phyloP scores from a whole-genome alignment of 75 land plant species.

The Chamaecyparis obtusa region DNA sequence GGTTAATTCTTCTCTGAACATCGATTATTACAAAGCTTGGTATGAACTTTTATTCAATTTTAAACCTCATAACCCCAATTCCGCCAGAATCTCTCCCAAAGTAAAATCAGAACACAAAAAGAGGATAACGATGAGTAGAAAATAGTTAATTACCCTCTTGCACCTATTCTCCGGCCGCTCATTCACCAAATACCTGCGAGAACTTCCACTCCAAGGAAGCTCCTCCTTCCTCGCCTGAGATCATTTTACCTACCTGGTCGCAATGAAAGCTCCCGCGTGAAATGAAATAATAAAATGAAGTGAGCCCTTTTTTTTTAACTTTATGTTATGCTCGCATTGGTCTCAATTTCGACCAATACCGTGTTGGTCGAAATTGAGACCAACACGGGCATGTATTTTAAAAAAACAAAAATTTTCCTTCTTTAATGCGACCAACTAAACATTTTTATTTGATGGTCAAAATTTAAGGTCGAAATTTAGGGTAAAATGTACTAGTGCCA shows the following conservation, averaged over 20 bases:
- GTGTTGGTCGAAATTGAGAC: too few species aligned
- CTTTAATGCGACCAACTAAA: too few species aligned
- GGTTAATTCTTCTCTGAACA: neutral
- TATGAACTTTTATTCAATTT: neutral
- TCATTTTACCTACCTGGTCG: neutral
- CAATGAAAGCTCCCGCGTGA: too few species aligned
- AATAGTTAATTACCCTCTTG: constrained; percentile 49
- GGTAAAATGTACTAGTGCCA: too few species aligned
- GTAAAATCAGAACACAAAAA: neutral
- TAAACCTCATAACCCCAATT: neutral
- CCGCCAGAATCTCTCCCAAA: neutral
- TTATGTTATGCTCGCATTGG: too few species aligned
- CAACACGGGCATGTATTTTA: too few species aligned
- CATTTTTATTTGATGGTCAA: too few species aligned
- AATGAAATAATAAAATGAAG: too few species aligned
- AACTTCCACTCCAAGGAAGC: constrained; percentile 41
- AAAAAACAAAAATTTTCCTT: too few species aligned
- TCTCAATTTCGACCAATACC: too few species aligned
- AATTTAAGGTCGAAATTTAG: too few species aligned
- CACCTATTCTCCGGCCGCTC: constrained; percentile 59
- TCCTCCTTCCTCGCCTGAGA: constrained; percentile 5
- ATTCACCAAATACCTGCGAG: constrained; percentile 53
- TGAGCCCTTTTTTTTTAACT: too few species aligned
- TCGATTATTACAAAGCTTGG: neutral
- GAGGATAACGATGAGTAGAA: neutral